Conservation (phyloP, 306 rosid species). For the Biancaea sappan region DNA sequence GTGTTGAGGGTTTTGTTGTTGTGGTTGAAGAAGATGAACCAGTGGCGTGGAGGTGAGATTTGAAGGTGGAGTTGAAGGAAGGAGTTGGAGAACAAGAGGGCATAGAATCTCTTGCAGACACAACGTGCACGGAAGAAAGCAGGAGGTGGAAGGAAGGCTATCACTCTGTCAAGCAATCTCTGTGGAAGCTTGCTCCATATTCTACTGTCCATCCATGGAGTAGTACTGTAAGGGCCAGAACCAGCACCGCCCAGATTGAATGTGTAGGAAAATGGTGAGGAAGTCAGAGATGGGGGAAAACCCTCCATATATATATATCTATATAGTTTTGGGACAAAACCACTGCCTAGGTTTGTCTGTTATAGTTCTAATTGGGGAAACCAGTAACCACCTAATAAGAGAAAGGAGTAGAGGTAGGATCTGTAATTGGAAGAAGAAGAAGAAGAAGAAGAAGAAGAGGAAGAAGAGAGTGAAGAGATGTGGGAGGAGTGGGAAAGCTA, state of each 20-base stretch:
- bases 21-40: conserved; percentile 88
- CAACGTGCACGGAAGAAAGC: conserved; percentile 85
- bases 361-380: conserved; percentile 25
- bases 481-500: conserved; percentile 1
- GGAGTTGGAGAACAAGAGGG: conserved; percentile 62
- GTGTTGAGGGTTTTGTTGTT: conserved; percentile 58
- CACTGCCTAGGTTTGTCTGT: conserved; percentile 35
- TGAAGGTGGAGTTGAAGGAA: conserved; percentile 80
- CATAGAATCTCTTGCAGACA: conserved; percentile 90
- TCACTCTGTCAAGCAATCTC: conserved; percentile 68
- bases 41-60: conserved; percentile 59
- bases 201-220: conserved; percentile 74
- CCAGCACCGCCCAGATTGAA: conserved; percentile 39
- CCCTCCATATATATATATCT: conserved; percentile 51
- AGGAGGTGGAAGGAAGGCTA: conserved; percentile 84
- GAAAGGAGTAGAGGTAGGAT: conserved; percentile 28
- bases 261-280: conserved; percentile 49
- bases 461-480: conserved; percentile 17
- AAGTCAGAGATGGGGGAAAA: conserved; percentile 56
- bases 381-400: conserved; percentile 34
- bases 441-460: conserved; percentile 23
- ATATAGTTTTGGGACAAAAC: background rate
- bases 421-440: conserved; percentile 30
- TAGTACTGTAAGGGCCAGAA: conserved; percentile 18
- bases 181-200: conserved; percentile 92